Conservation (phyloP, 257 asterid species). For the Solanum piurae region DNA sequence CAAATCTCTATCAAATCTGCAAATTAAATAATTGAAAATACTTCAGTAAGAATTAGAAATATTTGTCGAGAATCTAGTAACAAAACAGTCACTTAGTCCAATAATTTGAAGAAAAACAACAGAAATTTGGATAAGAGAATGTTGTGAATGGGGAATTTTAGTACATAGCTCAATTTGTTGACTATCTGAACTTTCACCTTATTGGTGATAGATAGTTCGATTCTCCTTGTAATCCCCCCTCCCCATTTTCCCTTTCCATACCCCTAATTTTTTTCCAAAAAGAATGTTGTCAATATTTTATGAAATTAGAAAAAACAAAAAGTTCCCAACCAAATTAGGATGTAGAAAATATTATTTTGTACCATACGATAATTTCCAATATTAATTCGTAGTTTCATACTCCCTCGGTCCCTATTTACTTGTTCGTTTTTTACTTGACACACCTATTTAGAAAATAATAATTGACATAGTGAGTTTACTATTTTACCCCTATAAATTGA, state of each 20-base stretch:
- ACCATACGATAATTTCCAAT: neutral
- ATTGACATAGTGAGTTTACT: too few relatives aligned
- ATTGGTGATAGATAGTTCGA: neutral
- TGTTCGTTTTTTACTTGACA: too few relatives aligned
- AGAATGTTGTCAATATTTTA: neutral
- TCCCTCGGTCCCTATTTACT: too few relatives aligned
- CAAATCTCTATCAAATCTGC: slow-evolving; percentile 12
- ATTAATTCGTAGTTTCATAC: too few relatives aligned
- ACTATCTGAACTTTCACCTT: neutral
- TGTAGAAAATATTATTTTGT: neutral
- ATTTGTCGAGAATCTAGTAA: neutral
- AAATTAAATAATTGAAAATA: neutral
- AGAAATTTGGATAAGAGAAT: too few relatives aligned
- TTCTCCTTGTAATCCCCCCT: neutral
- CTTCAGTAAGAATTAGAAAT: neutral
- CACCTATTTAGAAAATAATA: too few relatives aligned
- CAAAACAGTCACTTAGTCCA: neutral
- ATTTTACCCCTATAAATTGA: too few relatives aligned
- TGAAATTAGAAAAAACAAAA: neutral
- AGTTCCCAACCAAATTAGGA: neutral
- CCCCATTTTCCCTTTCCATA: neutral
- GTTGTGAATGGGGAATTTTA: too few relatives aligned
- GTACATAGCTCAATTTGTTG: too few relatives aligned
- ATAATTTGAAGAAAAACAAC: neutral
- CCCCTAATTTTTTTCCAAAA: too few relatives aligned